A percentile compares a stretch with the other conserved stretches of the same genome.
Evolutionary conservation across 176 grass and related monocot genomes (phyloP).

Genomic region (maize (Zea mays)): Zm-B73-REFERENCE-NAM-5.0 NC_050104.1:130414001-130414500

Average conservation of each 20-base stretch:
- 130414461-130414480: constrained; percentile 45
- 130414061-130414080: constrained; percentile 43
- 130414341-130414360: constrained; percentile 2
- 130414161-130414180: constrained; percentile 35
- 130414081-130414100: constrained; percentile 33
- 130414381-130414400: constrained; percentile 34
- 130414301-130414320: neutral
- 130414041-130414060: constrained; percentile 37
- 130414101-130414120: constrained; percentile 43
- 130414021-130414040: constrained; percentile 23
- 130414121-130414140: constrained; percentile 39
- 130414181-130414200: constrained; percentile 42
- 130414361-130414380: constrained; percentile 37
- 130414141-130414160: constrained; percentile 44
- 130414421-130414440: constrained; percentile 50
- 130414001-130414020: constrained; percentile 43
- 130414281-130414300: neutral
- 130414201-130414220: neutral
- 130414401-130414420: constrained; percentile 43
- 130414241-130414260: neutral
- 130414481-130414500: neutral
- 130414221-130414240: neutral
- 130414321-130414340: constrained; percentile 31
- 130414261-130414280: neutral
- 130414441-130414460: constrained; percentile 56